Base-by-base conservation (phyloP, 352 stramenopile species). In the Phytophthora europaea region DNA sequence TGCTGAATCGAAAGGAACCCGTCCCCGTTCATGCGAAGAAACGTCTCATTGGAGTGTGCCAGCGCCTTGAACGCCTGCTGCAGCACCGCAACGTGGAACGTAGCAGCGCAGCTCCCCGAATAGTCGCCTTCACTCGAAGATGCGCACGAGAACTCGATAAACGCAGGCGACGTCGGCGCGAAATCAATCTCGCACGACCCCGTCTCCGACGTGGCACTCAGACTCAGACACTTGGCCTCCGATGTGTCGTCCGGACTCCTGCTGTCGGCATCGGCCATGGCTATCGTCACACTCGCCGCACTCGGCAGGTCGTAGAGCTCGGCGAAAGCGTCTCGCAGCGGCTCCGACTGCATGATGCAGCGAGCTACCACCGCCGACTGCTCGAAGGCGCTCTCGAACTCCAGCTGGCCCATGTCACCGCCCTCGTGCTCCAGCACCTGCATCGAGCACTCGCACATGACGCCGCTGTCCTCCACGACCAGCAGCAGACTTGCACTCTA, bases 281-380 rank as follows among this genome's bases (percentile, higher is more conserved):
- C 63, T 62, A 96, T 91, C 10, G 78, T 93, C 40, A 96, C 88
- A 38, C 78, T 86, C 22, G 87, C 90, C n/a, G 86, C 90, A 66
- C 85, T 94, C 20, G 90, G 90, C 48, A 96, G 75, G 66, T 95
- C 90, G 58, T 95, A 93, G 38, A 96, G 83, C 80, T 96, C 90
- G 0, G 83, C 80, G 55, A 93, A 95, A 6, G 88, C 90, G 23
- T 96, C 90, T 55, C 90, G 88, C 33, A 96, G 77, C 23, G 88
- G 86, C 58, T 92, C 79, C 6, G 88, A 95, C 74, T 94, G 84
- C 48, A 96, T 94, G 65, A 96, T 96, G 51, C 89, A 94, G 12
- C 87, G 84, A 8, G 85, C 88, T 22, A 95, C 75, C 13, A 96
- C 88, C 1, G 75, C 80, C 7, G 88, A 92, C 28, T 86, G 71